Percentiles rank a stretch among this genome's conserved stretches.
phyloP scores from a whole-genome alignment of 768 basidiomycete genomes.

The Stropharia rugosoannulata region DNA sequence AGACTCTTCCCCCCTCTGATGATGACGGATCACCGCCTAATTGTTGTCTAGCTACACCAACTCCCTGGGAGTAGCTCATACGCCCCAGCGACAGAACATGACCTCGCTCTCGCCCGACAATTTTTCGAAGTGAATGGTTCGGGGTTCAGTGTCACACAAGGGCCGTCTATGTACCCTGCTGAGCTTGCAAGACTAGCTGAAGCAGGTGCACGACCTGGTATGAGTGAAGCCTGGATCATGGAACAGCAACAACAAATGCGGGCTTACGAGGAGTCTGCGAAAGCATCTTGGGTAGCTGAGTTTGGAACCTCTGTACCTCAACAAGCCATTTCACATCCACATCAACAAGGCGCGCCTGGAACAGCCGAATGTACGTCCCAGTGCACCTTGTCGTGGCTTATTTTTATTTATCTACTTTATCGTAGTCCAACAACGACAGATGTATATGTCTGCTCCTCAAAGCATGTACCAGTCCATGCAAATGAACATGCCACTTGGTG shows the following conservation, averaged over 20 bases:
- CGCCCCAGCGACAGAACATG: conserved; percentile 56
- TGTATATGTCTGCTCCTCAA: conserved; percentile 30
- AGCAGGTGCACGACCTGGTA: conserved; percentile 30
- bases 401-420: background rate
- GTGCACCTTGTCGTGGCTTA: background rate
- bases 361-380: conserved; percentile 38
- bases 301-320: conserved; percentile 37
- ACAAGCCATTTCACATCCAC: conserved; percentile 24
- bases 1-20: conserved; percentile 16
- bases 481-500: conserved; percentile 40
- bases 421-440: conserved; percentile 41
- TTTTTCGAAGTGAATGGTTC: conserved; percentile 63
- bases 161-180: conserved; percentile 30
- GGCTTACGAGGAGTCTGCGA: conserved; percentile 32
- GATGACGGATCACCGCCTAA: background rate
- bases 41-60: conserved; percentile 60
- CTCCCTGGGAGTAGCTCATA: conserved; percentile 58
- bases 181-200: conserved; percentile 32
- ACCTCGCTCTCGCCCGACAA: conserved; percentile 72
- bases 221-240: conserved; percentile 53
- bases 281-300: conserved; percentile 57
- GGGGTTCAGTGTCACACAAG: conserved; percentile 28
- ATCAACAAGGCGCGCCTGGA: conserved; percentile 35
- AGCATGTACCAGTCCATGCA: conserved; percentile 35
- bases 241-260: conserved; percentile 45